Percentiles rank a stretch among this genome's conserved stretches.
Conservation (phyloP, 768 basidiomycete genomes). For the Boletus rubropictus region DNA sequence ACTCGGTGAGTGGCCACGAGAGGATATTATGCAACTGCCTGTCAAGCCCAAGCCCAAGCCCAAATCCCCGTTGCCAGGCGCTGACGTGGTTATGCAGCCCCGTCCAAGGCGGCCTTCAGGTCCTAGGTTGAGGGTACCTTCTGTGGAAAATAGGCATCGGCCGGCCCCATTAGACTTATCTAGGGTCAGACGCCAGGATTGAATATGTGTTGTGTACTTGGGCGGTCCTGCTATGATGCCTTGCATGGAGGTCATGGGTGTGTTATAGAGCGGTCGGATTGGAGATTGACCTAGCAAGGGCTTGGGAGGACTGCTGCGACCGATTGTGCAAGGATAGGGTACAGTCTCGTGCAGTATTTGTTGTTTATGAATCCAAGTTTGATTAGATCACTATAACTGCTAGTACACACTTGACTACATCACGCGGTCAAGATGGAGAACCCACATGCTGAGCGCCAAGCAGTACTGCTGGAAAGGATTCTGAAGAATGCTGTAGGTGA, state of each 20-base stretch:
- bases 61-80: constrained; percentile 13
- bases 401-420: too few species aligned
- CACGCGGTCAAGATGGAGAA: constrained; percentile 66
- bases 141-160: constrained; percentile 17
- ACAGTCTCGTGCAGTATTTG: neutral
- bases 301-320: constrained; percentile 14
- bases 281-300: constrained; percentile 5
- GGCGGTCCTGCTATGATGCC: constrained; percentile 14
- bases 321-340: neutral
- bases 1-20: constrained; percentile 52
- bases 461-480: constrained; percentile 84
- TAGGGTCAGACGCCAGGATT: constrained; percentile 5
- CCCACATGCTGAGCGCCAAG: constrained; percentile 90
- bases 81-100: constrained; percentile 10
- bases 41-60: constrained; percentile 8
- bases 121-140: constrained; percentile 21
- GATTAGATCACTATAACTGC: too few species aligned
- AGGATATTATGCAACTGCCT: constrained; percentile 31
- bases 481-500: constrained; percentile 77
- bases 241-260: constrained; percentile 2
- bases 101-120: constrained; percentile 32
- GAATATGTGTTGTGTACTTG: constrained; percentile 1
- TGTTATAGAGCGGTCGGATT: neutral
- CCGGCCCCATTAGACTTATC: constrained; percentile 17
- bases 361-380: neutral